These are phyloP conservation scores for Rhizopogon salebrosus DNA, from an alignment of 768 basidiomycete genomes.

Conservation along the genomic window DNA sequence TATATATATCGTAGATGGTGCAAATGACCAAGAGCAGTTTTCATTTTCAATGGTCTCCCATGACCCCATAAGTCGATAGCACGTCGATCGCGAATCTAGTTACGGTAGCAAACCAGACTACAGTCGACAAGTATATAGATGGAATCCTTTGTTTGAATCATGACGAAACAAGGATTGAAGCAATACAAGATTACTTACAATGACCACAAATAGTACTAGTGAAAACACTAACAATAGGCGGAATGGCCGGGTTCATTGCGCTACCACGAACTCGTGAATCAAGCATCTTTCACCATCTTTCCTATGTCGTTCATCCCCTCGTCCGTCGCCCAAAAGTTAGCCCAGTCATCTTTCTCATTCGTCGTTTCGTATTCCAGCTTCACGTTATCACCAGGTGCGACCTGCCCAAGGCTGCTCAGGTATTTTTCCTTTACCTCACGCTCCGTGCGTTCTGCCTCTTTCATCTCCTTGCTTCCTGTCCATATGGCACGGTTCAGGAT, in stretches of 20 bases:
- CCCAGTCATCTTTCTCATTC: slow-evolving; percentile 21
- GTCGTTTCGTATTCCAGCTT: slow-evolving; percentile 5
- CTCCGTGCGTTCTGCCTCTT: slow-evolving; percentile 51
- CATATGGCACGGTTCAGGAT: slow-evolving; percentile 74
- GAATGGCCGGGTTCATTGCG: not conserved
- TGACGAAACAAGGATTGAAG: no score
- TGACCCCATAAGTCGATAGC: no score
- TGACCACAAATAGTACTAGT: not conserved
- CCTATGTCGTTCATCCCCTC: slow-evolving; percentile 72
- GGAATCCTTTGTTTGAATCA: no score
- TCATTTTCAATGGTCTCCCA: no score
- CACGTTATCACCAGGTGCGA: slow-evolving; percentile 9
- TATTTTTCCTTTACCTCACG: slow-evolving; percentile 45
- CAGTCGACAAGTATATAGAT: no score
- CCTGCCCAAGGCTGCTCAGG: slow-evolving; percentile 25
- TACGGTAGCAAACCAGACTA: no score
- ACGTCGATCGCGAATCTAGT: no score
- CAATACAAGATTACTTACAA: not conserved
- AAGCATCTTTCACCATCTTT: slow-evolving; percentile 58
- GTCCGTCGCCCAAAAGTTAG: slow-evolving; percentile 64
- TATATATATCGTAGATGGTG: no score
- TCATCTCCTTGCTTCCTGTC: slow-evolving; percentile 66
- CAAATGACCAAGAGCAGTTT: no score
- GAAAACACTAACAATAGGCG: not conserved
- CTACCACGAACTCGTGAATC: slow-evolving; percentile 1